phyloP scores from a whole-genome alignment of 495 filamentous ascomycete species.

The Articulospora tetracladia region DNA sequence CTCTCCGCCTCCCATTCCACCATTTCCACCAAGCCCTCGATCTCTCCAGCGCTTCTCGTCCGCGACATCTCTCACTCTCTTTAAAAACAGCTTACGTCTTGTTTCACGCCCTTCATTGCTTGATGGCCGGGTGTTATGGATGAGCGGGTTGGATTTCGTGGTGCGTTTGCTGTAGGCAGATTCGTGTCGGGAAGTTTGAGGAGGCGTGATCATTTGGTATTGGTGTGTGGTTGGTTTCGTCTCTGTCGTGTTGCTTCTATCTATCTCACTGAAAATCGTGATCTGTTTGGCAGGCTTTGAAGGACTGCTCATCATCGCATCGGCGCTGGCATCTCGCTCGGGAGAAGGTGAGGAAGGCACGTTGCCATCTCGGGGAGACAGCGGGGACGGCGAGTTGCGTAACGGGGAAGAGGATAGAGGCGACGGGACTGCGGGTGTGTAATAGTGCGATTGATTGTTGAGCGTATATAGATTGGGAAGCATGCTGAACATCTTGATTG shows the following conservation, averaged over 20 bases:
- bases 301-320: conserved; percentile 8
- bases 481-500: conserved; percentile 18
- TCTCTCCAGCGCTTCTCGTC: conserved; percentile 63
- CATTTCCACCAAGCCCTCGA: conserved; percentile 37
- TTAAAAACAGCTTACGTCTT: conserved; percentile 65
- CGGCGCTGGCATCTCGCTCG: not conserved
- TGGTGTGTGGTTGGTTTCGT: not conserved
- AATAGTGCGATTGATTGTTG: conserved; percentile 3
- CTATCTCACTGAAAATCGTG: not conserved
- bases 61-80: conserved; percentile 66
- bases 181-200: conserved; percentile 4
- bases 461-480: conserved; percentile 1
- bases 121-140: conserved; percentile 15
- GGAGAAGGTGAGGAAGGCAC: not conserved
- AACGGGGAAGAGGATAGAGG: conserved; percentile 23
- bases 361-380: conserved; percentile 13
- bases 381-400: conserved; percentile 6
- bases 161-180: conserved; percentile 15
- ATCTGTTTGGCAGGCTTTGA: not conserved
- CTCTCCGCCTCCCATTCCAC: conserved; percentile 25
- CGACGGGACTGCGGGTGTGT: conserved; percentile 15
- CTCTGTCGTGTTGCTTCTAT: not conserved
- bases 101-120: conserved; percentile 46
- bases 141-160: conserved; percentile 35
- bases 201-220: not conserved